Evolutionary conservation across 805 yeast species (phyloP), one percentile per base, ranked within the genome.

Genomic region (Wickerhamomyces tratensis): DNA sequence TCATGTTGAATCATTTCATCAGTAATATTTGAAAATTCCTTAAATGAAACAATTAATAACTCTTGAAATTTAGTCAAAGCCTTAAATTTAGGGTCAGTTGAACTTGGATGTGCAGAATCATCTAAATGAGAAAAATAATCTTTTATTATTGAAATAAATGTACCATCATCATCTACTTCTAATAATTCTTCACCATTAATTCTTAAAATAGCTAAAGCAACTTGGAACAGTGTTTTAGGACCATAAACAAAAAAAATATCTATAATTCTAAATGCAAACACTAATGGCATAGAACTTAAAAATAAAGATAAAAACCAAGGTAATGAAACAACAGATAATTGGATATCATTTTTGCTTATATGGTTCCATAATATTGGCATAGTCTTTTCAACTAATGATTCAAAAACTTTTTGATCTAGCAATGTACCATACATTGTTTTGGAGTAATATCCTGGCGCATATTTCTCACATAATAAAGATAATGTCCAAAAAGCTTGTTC

Each of bases 401-500:
- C 98, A 58, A 93, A 86, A 1, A 93, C 98, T 52, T 80, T 77
- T 65, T 93, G 98, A 58, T 93, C 99, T 34, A 93, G 67, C 30
- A 93, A 65, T 1, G 96, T 93, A 26, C 99, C 99, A 56, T 91
- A 91, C 98, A 93, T 93, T 1, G 97, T 91, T 54, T 79, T 86
- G 4, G 98, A 89, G 57, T 93, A 93, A 61, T 93, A 93, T 0
- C 98, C 98, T 0, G 98, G 98, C 5, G 88, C 84, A 46, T 85
- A 75, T 35, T 78, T 74, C 46, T 88, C 95, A 64, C 97, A 88
- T 4, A 93, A 62, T 14, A 77, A 75, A 43, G 79, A 76, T 43
- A 93, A 69, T 44, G 91, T 77, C 98, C 98, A 93, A 57, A 87
- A 93, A 0, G 96, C 98, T 62, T 93, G 98, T 50, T 91, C 98